phyloP scores from a whole-genome alignment of 2,329 filamentous ascomycete species.

The Thielaviopsis populi region DNA sequence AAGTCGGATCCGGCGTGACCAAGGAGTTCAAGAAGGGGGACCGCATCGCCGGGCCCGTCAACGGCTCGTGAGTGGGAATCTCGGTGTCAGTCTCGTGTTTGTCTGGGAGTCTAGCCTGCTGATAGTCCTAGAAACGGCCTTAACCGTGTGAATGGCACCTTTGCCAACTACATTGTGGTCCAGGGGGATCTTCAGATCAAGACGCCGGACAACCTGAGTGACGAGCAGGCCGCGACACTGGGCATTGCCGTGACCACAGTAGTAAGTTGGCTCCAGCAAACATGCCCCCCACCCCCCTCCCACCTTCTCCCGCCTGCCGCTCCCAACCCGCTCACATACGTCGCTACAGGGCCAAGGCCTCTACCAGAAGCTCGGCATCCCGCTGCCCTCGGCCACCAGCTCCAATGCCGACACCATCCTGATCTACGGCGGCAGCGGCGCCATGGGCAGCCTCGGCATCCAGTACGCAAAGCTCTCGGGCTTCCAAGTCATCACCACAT shows the following conservation, averaged over 20 bases:
- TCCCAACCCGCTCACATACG: slow-evolving; percentile 18
- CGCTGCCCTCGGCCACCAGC: slow-evolving; percentile 30
- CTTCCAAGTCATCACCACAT: slow-evolving; percentile 26
- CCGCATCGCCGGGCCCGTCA: slow-evolving; percentile 28
- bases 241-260: slow-evolving; percentile 32
- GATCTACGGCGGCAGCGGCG: slow-evolving; percentile 34
- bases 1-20: slow-evolving; percentile 30
- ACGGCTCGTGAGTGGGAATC: slow-evolving; percentile 23
- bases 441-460: slow-evolving; percentile 36
- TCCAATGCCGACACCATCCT: slow-evolving; percentile 24
- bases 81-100: no score
- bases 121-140: slow-evolving; percentile 18
- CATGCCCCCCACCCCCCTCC: no score
- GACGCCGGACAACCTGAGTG: slow-evolving; percentile 30
- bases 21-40: slow-evolving; percentile 34
- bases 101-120: neutral
- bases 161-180: slow-evolving; percentile 27
- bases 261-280: slow-evolving; percentile 16
- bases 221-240: slow-evolving; percentile 33
- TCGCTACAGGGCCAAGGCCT: slow-evolving; percentile 31
- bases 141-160: slow-evolving; percentile 27
- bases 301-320: neutral
- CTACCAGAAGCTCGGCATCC: slow-evolving; percentile 32
- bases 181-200: slow-evolving; percentile 30
- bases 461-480: slow-evolving; percentile 27